phyloP scores from a whole-genome alignment of 2,329 filamentous ascomycete species.

The Sporothrix brasiliensis region DNA sequence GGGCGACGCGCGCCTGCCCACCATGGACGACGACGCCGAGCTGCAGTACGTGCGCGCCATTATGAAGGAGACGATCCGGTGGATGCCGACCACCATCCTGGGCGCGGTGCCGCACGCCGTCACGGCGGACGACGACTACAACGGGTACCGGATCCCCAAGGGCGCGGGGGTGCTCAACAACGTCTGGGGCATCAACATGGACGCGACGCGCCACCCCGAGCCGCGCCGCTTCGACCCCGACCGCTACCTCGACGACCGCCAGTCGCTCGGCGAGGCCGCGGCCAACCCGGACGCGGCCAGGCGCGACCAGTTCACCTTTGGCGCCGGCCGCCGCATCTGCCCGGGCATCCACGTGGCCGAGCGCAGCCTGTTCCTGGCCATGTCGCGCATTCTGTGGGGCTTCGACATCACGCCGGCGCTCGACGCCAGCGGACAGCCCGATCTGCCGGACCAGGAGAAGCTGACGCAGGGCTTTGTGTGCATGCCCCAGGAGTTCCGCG shows the following conservation, averaged over 20 bases:
- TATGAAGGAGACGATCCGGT: slow-evolving; percentile 44
- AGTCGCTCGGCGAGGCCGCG: slow-evolving; percentile 26
- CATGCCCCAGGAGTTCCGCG: slow-evolving; percentile 48
- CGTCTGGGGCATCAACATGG: slow-evolving; percentile 41
- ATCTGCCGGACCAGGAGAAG: slow-evolving; percentile 46
- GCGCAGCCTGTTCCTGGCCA: slow-evolving; percentile 33
- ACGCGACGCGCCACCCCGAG: slow-evolving; percentile 36
- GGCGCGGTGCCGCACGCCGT: slow-evolving; percentile 52
- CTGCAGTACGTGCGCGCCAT: slow-evolving; percentile 44
- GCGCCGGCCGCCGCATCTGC: neutral
- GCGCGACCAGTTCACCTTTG: slow-evolving; percentile 10
- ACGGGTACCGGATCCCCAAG: slow-evolving; percentile 53
- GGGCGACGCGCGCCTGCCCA: slow-evolving; percentile 42
- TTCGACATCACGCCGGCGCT: slow-evolving; percentile 6
- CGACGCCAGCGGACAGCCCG: slow-evolving; percentile 38
- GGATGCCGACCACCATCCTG: slow-evolving; percentile 48
- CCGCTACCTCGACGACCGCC: neutral
- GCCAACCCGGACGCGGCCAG: slow-evolving; percentile 20
- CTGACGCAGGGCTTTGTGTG: slow-evolving; percentile 50
- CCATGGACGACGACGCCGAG: slow-evolving; percentile 40
- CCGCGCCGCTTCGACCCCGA: slow-evolving; percentile 36
- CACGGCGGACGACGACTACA: slow-evolving; percentile 53
- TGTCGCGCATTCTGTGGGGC: slow-evolving; percentile 4
- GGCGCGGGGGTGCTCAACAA: slow-evolving; percentile 50
- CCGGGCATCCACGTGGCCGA: slow-evolving; percentile 29